Evolutionary conservation across 2,329 filamentous ascomycete genomes (phyloP).

Genomic region (Fusarium camptoceras): DNA sequence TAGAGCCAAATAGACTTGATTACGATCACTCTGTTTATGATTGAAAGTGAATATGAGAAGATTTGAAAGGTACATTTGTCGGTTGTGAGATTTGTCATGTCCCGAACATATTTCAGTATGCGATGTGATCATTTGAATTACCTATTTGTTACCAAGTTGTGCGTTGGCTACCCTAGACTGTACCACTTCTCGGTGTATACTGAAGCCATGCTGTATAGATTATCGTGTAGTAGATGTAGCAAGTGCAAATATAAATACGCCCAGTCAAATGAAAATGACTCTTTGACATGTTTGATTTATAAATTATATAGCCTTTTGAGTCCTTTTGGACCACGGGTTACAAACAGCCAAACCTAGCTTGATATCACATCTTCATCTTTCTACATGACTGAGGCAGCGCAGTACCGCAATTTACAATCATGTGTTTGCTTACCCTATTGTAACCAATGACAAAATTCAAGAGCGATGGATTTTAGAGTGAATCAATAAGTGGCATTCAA

Average conservation of each 20-base stretch:
- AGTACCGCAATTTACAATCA: not conserved
- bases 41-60: not conserved
- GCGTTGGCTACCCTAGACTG: not conserved
- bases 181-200: not conserved
- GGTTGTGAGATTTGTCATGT: not conserved
- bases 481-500: fast-evolving
- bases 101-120: not conserved
- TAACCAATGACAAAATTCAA: not conserved
- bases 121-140: not conserved
- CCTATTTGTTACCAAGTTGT: not conserved
- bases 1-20: slow-evolving; percentile 53
- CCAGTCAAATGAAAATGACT: not conserved
- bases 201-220: not conserved
- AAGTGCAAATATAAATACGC: not conserved
- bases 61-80: not conserved
- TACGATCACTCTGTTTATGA: slow-evolving; percentile 35
- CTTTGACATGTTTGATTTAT: not conserved
- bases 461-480: no score
- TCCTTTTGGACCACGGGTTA: no score
- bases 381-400: not conserved
- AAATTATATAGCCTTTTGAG: no score
- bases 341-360: no score
- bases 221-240: not conserved
- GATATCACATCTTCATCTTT: not conserved
- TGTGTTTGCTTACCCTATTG: not conserved